Evolutionary conservation across 1,284 basidiomycete species (phyloP).

Genomic region (Puccinia hordei): DNA sequence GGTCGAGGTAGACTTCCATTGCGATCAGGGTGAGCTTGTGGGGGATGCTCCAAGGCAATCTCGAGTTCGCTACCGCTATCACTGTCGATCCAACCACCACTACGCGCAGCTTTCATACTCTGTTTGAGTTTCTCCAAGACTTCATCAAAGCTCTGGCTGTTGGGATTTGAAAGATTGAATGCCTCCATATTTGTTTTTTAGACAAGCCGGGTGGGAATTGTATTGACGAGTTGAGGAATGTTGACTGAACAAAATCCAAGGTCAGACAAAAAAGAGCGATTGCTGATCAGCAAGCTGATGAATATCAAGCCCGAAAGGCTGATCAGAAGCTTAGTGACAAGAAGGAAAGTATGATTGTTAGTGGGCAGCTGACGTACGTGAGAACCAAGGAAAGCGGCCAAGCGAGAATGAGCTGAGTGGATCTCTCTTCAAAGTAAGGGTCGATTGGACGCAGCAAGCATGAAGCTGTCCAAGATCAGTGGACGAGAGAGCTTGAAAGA

Average conservation of each 20-base stretch:
- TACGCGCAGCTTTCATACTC: constrained; percentile 48
- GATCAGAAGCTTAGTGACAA: neutral
- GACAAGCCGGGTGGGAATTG: too few species aligned
- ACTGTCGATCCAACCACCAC: constrained; percentile 45
- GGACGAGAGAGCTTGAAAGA: neutral
- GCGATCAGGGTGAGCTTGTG: neutral
- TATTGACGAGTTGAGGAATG: too few species aligned
- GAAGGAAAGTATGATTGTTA: neutral
- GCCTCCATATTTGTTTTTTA: constrained; percentile 24
- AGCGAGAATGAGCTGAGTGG: neutral
- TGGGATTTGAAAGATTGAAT: constrained; percentile 27
- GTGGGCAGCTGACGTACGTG: neutral
- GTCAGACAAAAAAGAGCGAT: neutral
- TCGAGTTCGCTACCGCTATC: constrained; percentile 45
- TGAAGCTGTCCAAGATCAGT: neutral
- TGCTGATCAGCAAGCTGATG: constrained; percentile 4
- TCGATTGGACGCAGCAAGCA: neutral
- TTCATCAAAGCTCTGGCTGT: constrained; percentile 45
- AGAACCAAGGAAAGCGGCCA: neutral
- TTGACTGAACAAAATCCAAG: neutral
- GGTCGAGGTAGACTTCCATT: constrained; percentile 15
- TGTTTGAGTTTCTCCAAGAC: constrained; percentile 48
- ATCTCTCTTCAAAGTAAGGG: neutral
- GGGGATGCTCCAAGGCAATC: constrained; percentile 25
- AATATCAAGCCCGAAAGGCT: neutral